Base-by-base conservation (phyloP, 805 yeast species). In the Nadsonia fulvescens region DNA sequence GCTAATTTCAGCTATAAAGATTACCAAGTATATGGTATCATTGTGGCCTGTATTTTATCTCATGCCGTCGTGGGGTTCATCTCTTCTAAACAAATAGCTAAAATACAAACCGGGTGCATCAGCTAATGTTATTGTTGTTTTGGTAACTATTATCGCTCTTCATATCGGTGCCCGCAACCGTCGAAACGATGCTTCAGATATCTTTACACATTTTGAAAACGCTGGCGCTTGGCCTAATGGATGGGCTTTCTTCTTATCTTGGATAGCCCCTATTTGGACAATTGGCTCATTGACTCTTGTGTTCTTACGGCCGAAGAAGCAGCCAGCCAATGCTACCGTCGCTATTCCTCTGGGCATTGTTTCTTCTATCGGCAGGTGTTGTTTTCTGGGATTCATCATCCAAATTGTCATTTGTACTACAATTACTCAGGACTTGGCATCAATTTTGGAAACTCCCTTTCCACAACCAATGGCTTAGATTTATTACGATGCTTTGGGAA, bases 261-360 rank as follows among this genome's bases (percentile, higher is more conserved):
- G 69, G 59, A 60, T 69, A 66, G 70, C 79, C 1, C 69, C 71
- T 2, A 62, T 71, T 32, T 74, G 83, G 82, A 70, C 78, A 11
- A 71, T 73, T 42, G 75, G 76, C 14, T 69, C 75, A 72, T 70
- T 44, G 82, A 73, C 44, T 63, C 76, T 5, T 67, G 73, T 38
- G 68, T 73, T 26, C 81, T 73, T 50, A 66, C 70, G 66, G 57
- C 73, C 12, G 83, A 73, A 45, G 81, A 73, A 45, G 74, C 74
- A 14, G 53, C n/a, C n/a, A n/a, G n/a, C 55, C 28, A 63, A 70
- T 40, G 73, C 81, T 12, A 53, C 67, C 4, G 54, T 54, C 26
- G 66, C 75, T 8, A 71, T 70, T 4, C 79, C 82, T 4, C 48
- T 64, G 24, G 81, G 78, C 22, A 71, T 73, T 24, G 49, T 66